Evolutionary conservation across 805 yeast species (phyloP).

Genomic region (Candida sakaeoensis): DNA sequence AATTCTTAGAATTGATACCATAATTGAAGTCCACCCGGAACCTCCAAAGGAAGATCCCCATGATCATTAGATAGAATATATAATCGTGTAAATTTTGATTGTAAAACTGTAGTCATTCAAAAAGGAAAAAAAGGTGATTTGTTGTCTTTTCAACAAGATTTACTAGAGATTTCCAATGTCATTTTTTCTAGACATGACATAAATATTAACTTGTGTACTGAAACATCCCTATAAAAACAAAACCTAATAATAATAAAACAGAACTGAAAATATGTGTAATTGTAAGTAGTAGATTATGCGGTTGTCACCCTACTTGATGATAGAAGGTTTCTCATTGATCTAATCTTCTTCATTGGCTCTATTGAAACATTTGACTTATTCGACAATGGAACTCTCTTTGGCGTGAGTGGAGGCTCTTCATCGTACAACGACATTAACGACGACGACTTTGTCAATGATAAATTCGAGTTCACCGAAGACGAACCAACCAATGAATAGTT

Average conservation of each 20-base stretch:
- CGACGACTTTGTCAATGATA: conserved; percentile 13
- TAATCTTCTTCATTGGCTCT: conserved; percentile 6
- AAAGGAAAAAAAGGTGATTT: too few relatives aligned
- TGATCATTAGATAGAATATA: conserved; percentile 49
- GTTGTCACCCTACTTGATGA: too few relatives aligned
- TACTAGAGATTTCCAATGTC: too few relatives aligned
- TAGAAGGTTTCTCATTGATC: conserved; percentile 1
- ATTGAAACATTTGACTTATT: conserved; percentile 7
- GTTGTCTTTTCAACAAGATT: too few relatives aligned
- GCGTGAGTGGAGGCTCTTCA: conserved; percentile 5
- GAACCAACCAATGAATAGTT: conserved; percentile 15
- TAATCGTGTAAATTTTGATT: too few relatives aligned
- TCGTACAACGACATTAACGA: conserved; percentile 10
- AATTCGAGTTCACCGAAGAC: conserved; percentile 14
- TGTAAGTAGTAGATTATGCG: too few relatives aligned
- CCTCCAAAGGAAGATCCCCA: conserved; percentile 90
- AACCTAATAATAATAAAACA: not conserved
- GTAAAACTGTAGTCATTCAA: too few relatives aligned
- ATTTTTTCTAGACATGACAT: too few relatives aligned
- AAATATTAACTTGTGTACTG: too few relatives aligned
- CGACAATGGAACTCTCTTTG: conserved; percentile 13
- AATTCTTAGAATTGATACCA: conserved; percentile 94
- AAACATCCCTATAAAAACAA: not conserved
- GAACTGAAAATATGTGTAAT: not conserved
- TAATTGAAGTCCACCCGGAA: conserved; percentile 97